Evolutionary conservation across 805 yeast species (phyloP).

Genomic region (Myxozyma sirexii): DNA sequence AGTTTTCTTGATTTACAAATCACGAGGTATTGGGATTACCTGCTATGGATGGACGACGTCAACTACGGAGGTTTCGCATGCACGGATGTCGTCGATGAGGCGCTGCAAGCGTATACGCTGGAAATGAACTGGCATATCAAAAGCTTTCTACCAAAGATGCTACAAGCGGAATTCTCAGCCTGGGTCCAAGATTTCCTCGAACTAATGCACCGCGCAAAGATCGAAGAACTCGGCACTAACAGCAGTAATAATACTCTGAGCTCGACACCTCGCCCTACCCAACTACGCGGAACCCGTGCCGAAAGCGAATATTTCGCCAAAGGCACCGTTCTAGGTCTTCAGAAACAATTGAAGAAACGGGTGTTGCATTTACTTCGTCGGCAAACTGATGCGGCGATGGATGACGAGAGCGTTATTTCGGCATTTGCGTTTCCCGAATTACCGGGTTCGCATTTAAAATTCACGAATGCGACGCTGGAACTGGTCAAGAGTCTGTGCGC

Average conservation of each 20-base stretch:
- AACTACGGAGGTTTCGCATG: constrained; percentile 77
- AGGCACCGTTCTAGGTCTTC: constrained; percentile 36
- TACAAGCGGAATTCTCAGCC: constrained; percentile 81
- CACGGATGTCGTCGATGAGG: constrained; percentile 42
- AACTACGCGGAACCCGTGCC: constrained; percentile 8
- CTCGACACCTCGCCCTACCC: constrained; percentile 36
- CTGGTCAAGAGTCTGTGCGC: constrained; percentile 75
- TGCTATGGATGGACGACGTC: constrained; percentile 91
- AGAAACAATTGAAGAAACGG: constrained; percentile 54
- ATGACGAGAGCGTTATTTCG: constrained; percentile 56
- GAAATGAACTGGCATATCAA: constrained; percentile 77
- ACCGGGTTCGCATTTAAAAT: constrained; percentile 68
- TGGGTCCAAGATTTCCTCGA: constrained; percentile 82
- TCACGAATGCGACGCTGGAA: constrained; percentile 76
- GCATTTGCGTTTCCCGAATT: constrained; percentile 75
- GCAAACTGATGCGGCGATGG: constrained; percentile 73
- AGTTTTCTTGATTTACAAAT: constrained; percentile 76
- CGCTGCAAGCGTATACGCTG: constrained; percentile 42
- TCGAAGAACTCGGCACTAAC: constrained; percentile 35
- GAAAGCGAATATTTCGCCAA: constrained; percentile 39
- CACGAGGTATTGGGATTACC: constrained; percentile 83
- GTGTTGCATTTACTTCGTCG: constrained; percentile 63
- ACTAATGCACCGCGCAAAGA: constrained; percentile 60
- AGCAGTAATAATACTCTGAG: constrained; percentile 26
- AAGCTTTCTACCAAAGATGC: constrained; percentile 69